Evolutionary conservation across 2,329 filamentous ascomycete genomes (phyloP), one percentile per base, ranked within the genome.

Genomic region (Pestalotiopsis sp.): DNA sequence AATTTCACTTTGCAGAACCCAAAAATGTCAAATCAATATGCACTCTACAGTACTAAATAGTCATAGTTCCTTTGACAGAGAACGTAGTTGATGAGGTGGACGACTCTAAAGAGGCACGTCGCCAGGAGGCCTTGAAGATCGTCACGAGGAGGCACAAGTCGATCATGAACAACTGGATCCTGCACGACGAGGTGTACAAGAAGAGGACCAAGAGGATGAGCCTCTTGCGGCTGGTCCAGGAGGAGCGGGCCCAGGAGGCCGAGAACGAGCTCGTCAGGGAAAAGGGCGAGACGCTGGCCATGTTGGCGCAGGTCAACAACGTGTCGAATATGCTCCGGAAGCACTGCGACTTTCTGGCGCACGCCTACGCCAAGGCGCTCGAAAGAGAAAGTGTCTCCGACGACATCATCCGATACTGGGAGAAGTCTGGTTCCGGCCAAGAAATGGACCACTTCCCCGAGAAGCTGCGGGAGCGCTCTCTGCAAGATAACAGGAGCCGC

Each of bases 341-440:
- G 36, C 59, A 62, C 17, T 11, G n/a, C 25, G 13, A 62, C 14
- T 62, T 39, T 20, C 14, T 62, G 27, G 27, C 25, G 4, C 27
- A 39, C 17, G 27, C 31, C 4, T 62, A 62, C n/a, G n/a, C 14
- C n/a, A 17, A 36, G 17, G 59, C 59, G 17, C 59, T 62, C 59
- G 13, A 39, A n/a, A 62, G 59, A 62, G 31, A 11, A n/a, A 62
- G 59, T 20, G 14, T 62, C 11, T 36, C n/a, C 27, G 31, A 62
- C 36, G 59, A 39, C n/a, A 62, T 14, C 59, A 62, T 39, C n/a
- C 27, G 59, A 20, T 62, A 62, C 59, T 62, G 59, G 59, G 59
- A 62, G 31, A 62, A 62, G 12, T 39, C 20, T 14, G 27, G 36
- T n/a, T n/a, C 27, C 17, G 59, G 59, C n/a, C n/a, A 62, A 14